Base-by-base conservation (phyloP, 768 basidiomycete species). In the Amylocystis lapponica region DNA sequence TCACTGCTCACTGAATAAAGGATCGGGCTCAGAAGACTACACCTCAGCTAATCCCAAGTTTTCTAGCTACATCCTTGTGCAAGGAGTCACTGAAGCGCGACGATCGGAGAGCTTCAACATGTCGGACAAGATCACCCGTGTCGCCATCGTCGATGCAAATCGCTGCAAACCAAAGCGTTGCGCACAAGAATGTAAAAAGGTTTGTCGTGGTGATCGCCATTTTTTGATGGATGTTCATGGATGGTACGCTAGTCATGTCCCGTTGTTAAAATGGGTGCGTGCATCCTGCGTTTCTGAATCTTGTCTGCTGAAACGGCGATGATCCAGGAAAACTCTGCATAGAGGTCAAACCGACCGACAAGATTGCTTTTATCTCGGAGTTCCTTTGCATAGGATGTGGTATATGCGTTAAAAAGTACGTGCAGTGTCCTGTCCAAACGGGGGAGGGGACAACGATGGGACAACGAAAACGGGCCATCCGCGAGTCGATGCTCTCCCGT, bases 391-490 rank as follows among this genome's bases (percentile, higher is more conserved):
- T 99, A 48, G 96, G 96, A 56, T 99, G 96, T 66, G 96, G 96
- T 87, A 98, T 99, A 59, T 99, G 96, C 63, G 94, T 97, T 26
- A 97, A 98, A 71, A 99, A 97, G 95, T 96, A 59, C 62, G 85
- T 69, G 9, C n/a, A 23, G 22, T 7, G 8, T n/a, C n/a, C n/a
- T 21, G 3, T 12, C 3, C 31, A 32, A 8, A 4, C 32, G 10
- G 25, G 30, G 13, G 13, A 30, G 16, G n/a, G n/a, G n/a, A n/a
- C n/a, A 2, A 3, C 8, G 11, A 35, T 37, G 6, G 14, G 13
- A 30, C 9, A 7, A n/a, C 11, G 27, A n/a, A n/a, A n/a, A n/a
- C n/a, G n/a, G n/a, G n/a, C n/a, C n/a, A n/a, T n/a, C n/a, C n/a
- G 8, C 20, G 14, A 38, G n/a, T n/a, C n/a, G n/a, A n/a, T n/a